phyloP scores from a whole-genome alignment of 2,329 filamentous ascomycete genomes.

The Ascochyta rabiei region DNA sequence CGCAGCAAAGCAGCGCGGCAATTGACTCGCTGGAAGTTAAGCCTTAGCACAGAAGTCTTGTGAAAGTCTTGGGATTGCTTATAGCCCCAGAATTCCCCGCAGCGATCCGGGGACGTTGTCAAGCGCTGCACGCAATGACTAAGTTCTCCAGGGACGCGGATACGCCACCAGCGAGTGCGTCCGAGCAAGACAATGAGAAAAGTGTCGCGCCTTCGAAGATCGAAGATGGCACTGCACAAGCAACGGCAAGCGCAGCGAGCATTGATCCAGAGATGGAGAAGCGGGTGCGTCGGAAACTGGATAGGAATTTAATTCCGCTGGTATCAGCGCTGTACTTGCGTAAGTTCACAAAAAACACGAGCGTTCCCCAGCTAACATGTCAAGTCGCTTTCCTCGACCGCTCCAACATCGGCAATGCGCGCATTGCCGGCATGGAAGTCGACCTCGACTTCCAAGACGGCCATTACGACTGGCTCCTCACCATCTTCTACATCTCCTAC shows the following conservation, averaged over 20 bases:
- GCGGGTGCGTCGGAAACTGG: slow-evolving; percentile 38
- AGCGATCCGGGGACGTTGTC: too few relatives aligned
- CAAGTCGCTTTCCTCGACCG: slow-evolving; percentile 39
- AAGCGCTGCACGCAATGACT: not conserved
- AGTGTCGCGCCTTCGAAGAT: not conserved
- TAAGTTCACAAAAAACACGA: slow-evolving; percentile 16
- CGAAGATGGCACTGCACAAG: slow-evolving; percentile 9
- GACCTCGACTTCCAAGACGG: slow-evolving; percentile 37
- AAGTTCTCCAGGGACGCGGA: not conserved
- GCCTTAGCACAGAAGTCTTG: not conserved
- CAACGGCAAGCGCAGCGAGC: not conserved
- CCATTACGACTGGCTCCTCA: slow-evolving; percentile 46
- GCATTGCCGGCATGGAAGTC: slow-evolving; percentile 49
- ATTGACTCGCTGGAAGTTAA: not conserved
- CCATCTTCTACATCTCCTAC: slow-evolving; percentile 49
- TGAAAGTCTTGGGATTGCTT: slow-evolving; percentile 4
- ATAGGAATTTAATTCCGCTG: slow-evolving; percentile 41
- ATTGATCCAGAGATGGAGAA: slow-evolving; percentile 32
- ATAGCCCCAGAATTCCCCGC: not conserved
- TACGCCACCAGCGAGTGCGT: not conserved
- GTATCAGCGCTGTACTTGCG: slow-evolving; percentile 43
- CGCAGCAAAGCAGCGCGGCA: not conserved
- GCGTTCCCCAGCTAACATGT: not conserved
- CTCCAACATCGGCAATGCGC: slow-evolving; percentile 50
- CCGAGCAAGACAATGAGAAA: not conserved